Base-by-base conservation (phyloP, 1,139 yeast species). In the Yamadazyma diospyri region DNA sequence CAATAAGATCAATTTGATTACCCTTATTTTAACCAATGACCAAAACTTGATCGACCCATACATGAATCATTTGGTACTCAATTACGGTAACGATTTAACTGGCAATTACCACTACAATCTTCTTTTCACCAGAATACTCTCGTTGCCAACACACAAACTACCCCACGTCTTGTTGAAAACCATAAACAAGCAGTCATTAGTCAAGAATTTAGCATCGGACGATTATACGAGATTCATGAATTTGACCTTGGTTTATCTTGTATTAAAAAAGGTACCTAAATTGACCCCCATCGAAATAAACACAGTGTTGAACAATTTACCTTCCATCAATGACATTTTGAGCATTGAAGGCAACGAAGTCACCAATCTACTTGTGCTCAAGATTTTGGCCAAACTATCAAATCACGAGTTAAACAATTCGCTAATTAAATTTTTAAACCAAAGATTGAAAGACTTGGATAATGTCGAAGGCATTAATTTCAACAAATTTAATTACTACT, bases 71-170 rank as follows among this genome's bases (percentile, higher is more conserved):
- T 50, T 79, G 18, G 69, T 74, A 3, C 59, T 64, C 19, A 69
- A 75, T 22, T 72, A 75, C 25, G 85, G 78, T 28, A 87, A 64
- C 56, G 89, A 81, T 35, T 61, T 81, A 38, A 67, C 94, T 1
- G 78, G 89, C 5, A 86, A 84, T 64, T 89, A 95, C 89, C 82
- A 92, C 7, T 81, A 76, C 55, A 73, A 87, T 1, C 61, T 81
- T 17, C 57, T 87, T 6, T 61, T 82, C 33, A 69, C 80, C 1
- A 72, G 76, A 37, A 64, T 84, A 8, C 66, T 84, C 11, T 68
- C 67, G 27, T 49, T 82, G 2, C 74, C 79, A 78, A 9, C 85
- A 84, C 2, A 47, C 6, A 52, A 33, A 27, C 30, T 34, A 16
- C 88, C 85, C 35, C 64, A 69, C 33, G 68, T 87, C 11, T 54